phyloP scores from a whole-genome alignment of 106 monocot genomes.

The Posidonia australis region DNA sequence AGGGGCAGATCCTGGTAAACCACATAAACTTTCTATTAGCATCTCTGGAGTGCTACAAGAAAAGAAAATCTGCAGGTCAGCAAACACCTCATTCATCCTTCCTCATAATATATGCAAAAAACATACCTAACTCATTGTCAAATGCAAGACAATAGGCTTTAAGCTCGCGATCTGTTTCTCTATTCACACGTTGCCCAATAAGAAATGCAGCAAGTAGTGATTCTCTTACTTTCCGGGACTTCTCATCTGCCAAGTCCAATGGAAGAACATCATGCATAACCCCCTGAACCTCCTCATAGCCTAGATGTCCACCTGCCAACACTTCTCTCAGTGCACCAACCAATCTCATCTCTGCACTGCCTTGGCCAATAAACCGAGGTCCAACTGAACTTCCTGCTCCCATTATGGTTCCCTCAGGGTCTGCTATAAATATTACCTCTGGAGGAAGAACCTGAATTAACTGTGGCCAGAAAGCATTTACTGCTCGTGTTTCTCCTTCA shows the following conservation, averaged over 20 bases:
- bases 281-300: constrained; percentile 87
- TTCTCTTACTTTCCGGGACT: constrained; percentile 38
- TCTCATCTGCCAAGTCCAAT: constrained; percentile 18
- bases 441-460: constrained; percentile 64
- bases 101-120: neutral
- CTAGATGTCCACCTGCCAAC: constrained; percentile 89
- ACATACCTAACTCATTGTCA: constrained; percentile 72
- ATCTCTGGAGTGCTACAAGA: neutral
- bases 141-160: constrained; percentile 96
- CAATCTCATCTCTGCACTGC: constrained; percentile 72
- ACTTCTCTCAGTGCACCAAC: constrained; percentile 95
- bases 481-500: constrained; percentile 69
- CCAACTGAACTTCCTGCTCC: constrained; percentile 39
- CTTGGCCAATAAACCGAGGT: constrained; percentile 48
- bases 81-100: neutral
- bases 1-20: constrained; percentile 43
- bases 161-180: constrained; percentile 84
- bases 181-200: constrained; percentile 93
- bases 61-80: neutral
- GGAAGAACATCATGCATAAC: constrained; percentile 73
- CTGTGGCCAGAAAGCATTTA: constrained; percentile 63
- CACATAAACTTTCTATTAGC: neutral
- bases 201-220: constrained; percentile 83
- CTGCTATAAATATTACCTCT: constrained; percentile 84
- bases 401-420: constrained; percentile 94